phyloP scores from a whole-genome alignment of 2,329 filamentous ascomycete genomes.

The Parafenestella ontariensis region DNA sequence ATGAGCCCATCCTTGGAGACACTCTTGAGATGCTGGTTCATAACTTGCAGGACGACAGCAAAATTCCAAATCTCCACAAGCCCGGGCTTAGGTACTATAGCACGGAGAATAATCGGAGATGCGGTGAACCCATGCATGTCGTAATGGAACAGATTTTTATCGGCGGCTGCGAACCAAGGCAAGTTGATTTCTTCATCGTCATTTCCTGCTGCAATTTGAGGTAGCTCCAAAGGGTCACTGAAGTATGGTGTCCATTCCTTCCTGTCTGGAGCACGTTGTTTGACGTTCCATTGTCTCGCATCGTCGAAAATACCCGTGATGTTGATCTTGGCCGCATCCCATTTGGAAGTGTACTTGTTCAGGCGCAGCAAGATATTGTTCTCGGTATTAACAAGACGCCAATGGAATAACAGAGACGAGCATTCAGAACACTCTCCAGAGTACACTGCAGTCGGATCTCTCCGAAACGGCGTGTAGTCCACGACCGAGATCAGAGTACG shows the following conservation, averaged over 20 bases:
- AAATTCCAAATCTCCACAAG: slow-evolving; percentile 11
- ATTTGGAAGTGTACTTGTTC: not conserved
- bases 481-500: slow-evolving; percentile 6
- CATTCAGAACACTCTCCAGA: not conserved
- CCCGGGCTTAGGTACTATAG: slow-evolving; percentile 6
- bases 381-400: not conserved
- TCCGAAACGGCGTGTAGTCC: slow-evolving; percentile 1
- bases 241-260: slow-evolving; percentile 11
- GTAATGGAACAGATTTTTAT: slow-evolving; percentile 10
- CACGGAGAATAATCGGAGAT: not conserved
- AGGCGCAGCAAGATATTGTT: not conserved
- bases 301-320: slow-evolving; percentile 1
- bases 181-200: slow-evolving; percentile 8
- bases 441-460: not conserved
- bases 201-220: not conserved
- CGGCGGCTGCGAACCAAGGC: slow-evolving; percentile 13
- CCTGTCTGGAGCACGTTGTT: not conserved
- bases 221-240: not conserved
- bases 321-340: not conserved
- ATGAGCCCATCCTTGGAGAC: not conserved
- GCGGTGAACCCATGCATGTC: slow-evolving; percentile 6
- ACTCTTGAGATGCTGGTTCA: not conserved
- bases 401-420: slow-evolving; percentile 5
- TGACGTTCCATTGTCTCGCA: slow-evolving; percentile 2
- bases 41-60: not conserved